Percentiles rank a stretch among this genome's conserved stretches.
phyloP scores from a whole-genome alignment of 2,329 filamentous ascomycete species.

The Fusarium nematophilum region DNA sequence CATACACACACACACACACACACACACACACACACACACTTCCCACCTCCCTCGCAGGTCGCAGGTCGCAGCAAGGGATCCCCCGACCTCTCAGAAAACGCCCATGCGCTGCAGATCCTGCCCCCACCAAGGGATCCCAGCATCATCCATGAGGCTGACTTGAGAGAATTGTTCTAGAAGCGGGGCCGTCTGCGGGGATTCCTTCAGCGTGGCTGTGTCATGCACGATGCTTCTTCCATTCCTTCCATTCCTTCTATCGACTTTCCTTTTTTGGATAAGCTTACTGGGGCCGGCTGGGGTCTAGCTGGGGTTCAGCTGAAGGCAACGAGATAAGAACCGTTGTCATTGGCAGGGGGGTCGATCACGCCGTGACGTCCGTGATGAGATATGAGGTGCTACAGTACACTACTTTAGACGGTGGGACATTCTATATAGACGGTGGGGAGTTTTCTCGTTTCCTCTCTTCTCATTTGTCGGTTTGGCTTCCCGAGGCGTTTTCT shows the following conservation, averaged over 20 bases:
- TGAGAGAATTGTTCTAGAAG: conserved; percentile 51
- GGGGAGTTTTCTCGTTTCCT: conserved; percentile 18
- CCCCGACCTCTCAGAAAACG: conserved; percentile 27
- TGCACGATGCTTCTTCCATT: conserved; percentile 36
- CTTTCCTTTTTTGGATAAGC: conserved; percentile 29
- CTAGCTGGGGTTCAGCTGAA: conserved; percentile 18
- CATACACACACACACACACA: not conserved
- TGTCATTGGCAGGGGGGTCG: conserved; percentile 24
- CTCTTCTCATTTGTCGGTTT: conserved; percentile 3
- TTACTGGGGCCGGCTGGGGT: not conserved
- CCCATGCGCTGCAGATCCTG: conserved; percentile 36
- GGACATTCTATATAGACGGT: conserved; percentile 31
- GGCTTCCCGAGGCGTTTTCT: conserved; percentile 7
- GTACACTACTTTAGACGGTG: conserved; percentile 27
- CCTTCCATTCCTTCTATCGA: conserved; percentile 37
- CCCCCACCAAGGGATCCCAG: conserved; percentile 13
- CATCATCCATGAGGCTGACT: conserved; percentile 40
- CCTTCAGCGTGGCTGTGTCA: conserved; percentile 31
- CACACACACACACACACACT: not conserved
- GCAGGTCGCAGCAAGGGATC: conserved; percentile 2
- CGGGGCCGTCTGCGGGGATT: conserved; percentile 35
- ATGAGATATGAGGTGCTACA: conserved; percentile 33
- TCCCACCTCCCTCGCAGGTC: not conserved
- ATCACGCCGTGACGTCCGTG: conserved; percentile 34
- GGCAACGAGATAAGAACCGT: conserved; percentile 35